phyloP scores from a whole-genome alignment of 1,284 basidiomycete species.

The Meira nashicola region DNA sequence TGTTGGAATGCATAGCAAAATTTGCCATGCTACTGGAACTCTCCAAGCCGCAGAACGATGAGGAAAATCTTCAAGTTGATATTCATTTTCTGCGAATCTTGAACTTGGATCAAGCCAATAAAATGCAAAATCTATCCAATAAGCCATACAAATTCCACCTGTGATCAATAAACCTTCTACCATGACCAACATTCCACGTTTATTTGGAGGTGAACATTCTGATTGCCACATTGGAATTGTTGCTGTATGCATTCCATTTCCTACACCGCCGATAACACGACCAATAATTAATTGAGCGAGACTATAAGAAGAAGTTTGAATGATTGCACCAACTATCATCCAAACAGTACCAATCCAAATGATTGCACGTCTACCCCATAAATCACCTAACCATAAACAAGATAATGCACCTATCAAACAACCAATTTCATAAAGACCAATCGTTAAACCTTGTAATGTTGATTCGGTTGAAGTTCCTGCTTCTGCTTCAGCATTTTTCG shows the following conservation, averaged over 20 bases:
- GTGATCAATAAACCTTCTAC: slow-evolving; percentile 46
- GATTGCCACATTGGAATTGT: slow-evolving; percentile 51
- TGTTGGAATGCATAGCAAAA: slow-evolving; percentile 43
- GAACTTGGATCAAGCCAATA: slow-evolving; percentile 25
- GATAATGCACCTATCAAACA: slow-evolving; percentile 45
- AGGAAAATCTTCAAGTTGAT: neutral
- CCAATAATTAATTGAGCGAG: slow-evolving; percentile 40
- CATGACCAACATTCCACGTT: slow-evolving; percentile 49
- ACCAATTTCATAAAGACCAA: slow-evolving; percentile 48
- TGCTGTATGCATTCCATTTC: slow-evolving; percentile 49
- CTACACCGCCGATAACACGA: slow-evolving; percentile 44
- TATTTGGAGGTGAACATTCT: slow-evolving; percentile 46
- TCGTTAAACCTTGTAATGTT: slow-evolving; percentile 37
- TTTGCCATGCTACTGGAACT: slow-evolving; percentile 43
- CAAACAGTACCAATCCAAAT: slow-evolving; percentile 40
- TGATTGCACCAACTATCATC: slow-evolving; percentile 43
- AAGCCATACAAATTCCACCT: slow-evolving; percentile 20
- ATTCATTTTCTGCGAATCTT: neutral
- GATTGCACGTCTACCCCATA: slow-evolving; percentile 39
- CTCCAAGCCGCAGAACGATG: slow-evolving; percentile 30
- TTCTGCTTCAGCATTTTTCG: neutral
- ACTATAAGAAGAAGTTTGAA: slow-evolving; percentile 26
- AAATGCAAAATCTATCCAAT: slow-evolving; percentile 48
- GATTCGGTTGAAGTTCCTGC: slow-evolving; percentile 19
- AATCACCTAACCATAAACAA: slow-evolving; percentile 41